Base-by-base conservation (phyloP, 805 yeast species). In the Myxozyma vanderwaltii region DNA sequence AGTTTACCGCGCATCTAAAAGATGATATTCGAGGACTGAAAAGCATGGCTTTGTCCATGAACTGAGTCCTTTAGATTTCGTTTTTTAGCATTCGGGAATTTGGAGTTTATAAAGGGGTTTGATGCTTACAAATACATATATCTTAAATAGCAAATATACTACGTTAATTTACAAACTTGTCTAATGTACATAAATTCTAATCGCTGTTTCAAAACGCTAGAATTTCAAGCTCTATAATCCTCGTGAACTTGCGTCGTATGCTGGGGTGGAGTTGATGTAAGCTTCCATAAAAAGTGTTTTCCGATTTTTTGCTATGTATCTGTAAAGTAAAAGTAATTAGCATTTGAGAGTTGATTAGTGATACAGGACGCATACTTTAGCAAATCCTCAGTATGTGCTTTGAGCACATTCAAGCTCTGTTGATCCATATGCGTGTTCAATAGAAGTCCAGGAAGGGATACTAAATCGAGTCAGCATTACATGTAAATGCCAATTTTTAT, bases 361-460 rank as follows among this genome's bases (percentile, higher is more conserved):
- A 45, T 29, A 27, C 13, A n/a, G 19, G 19, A 26, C 5, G 48
- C 58, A 2, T 75, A 89, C 54, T 71, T 71, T 60, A 87, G 71
- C 17, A 89, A 74, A 27, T 74, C 79, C 55, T 82, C 86, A 58
- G 86, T 67, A 59, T 85, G 83, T 8, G 74, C 76, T 59, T 83
- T 77, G 59, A 89, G 72, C 17, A 80, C 79, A 5, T 76, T 77
- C 4, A 86, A 75, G 54, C 91, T 83, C 58, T 84, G 86, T n/a
- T 81, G 78, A 67, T 91, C 97, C 91, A 91, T 88, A 7, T 84
- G 75, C 0, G 96, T 84, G 63, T 85, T 86, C 0, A 89, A 81
- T 54, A 91, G 80, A n/a, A 91, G 75, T 10, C 90, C 94, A 0
- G 99, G 98, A 45, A 94, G 74, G 0, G 88, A 78, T 15, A 89